Base-by-base conservation (phyloP, 495 filamentous ascomycete species). In the Stereocaulon alpinum region DNA sequence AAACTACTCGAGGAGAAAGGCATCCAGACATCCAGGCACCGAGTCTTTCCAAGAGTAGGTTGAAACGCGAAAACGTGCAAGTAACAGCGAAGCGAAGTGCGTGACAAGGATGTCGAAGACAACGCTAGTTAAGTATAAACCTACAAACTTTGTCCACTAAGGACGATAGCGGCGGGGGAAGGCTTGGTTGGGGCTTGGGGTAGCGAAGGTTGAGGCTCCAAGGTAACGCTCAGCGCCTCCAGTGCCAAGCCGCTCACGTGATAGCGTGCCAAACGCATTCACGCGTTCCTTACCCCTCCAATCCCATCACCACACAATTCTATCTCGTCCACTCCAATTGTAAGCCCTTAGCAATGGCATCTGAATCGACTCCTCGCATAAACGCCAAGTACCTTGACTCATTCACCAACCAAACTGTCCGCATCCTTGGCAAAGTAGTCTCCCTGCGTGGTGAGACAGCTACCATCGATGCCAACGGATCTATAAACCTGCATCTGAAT, bases 401-500 rank as follows among this genome's bases (percentile, higher is more conserved):
- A 30, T 71, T 69, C 58, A 62, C 67, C 34, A 77, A 80, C 69
- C 82, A 81, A 54, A 86, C 85, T 56, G 86, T 97, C 57, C 89
- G 89, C 58, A 76, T 97, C 48, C 80, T 96, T 4, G 92, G 92
- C 64, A 92, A 88, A 66, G 90, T 96, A 10, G 76, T 79, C 15
- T 82, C 88, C 53, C 74, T 96, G 15, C 84, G 82, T 41, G 91
- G 91, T 59, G 89, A 93, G n/a, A 79, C 76, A 32, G 92, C 91
- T 11, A 81, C 81, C 2, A 80, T 97, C 51, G 88, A 81, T 76
- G 85, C 76, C 71, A 83, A 81, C 32, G 92, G 91, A 9, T 79
- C 80, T 52, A 78, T 96, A 51, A 86, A 82, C 22, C 73, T 86
- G 18, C 75, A 85, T 56, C 68, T 96, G 70, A 91, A 87, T 68